phyloP scores from a whole-genome alignment of 495 filamentous ascomycete species.

The Neurospora sp. region DNA sequence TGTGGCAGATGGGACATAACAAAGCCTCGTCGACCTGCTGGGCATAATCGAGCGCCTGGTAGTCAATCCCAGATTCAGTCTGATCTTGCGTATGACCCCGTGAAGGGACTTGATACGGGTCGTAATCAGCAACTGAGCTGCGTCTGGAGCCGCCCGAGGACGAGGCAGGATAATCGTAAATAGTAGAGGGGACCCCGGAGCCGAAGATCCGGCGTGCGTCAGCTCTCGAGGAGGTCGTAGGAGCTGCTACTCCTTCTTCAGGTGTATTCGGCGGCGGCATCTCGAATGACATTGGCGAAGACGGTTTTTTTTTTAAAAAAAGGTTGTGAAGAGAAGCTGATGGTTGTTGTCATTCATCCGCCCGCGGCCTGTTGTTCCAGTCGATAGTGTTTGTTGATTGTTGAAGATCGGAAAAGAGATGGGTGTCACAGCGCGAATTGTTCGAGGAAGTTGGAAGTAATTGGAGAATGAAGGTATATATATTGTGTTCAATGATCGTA shows the following conservation, averaged over 20 bases:
- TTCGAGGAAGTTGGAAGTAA: not conserved
- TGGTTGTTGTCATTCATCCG: not conserved
- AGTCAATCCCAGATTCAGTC: slow-evolving; percentile 34
- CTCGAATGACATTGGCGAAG: not conserved
- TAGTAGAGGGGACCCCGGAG: not conserved
- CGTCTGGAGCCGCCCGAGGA: not conserved
- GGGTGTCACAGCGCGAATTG: not conserved
- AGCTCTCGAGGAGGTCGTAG: not conserved
- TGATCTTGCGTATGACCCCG: slow-evolving; percentile 1
- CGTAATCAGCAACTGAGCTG: not conserved
- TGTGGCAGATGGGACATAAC: slow-evolving; percentile 75
- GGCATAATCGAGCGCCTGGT: slow-evolving; percentile 62
- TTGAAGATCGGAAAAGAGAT: not conserved
- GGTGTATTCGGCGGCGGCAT: not conserved
- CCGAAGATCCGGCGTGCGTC: not conserved
- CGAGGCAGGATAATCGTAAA: not conserved
- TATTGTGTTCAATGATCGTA: not conserved
- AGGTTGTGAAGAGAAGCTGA: not conserved
- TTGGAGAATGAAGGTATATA: not conserved
- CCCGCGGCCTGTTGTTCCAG: not conserved
- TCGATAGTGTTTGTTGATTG: not conserved
- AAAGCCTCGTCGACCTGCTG: slow-evolving; percentile 63
- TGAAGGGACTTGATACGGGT: not conserved
- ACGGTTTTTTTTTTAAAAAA: not conserved
- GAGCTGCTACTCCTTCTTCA: not conserved